Percentiles rank a stretch among this genome's conserved stretches.
These are phyloP conservation scores for Silene latifolia DNA, from an alignment of 148 eudicot species.

Conservation along the genomic window DNA sequence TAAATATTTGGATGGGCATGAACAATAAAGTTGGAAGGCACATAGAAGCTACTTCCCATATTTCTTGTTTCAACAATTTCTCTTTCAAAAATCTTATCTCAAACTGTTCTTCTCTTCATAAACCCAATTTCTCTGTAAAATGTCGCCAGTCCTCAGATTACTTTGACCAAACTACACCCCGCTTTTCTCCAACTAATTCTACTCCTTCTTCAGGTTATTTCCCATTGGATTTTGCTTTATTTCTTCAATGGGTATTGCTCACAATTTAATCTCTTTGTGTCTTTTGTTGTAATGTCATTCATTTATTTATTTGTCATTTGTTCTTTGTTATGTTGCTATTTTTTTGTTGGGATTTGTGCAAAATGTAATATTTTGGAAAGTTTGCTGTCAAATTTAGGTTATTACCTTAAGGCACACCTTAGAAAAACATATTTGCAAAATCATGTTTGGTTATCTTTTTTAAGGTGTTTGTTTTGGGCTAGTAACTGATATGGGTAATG, in stretches of 20 bases:
- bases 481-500: background rate
- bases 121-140: conserved; percentile 28
- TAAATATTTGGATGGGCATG: conserved; percentile 10
- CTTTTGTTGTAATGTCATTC: background rate
- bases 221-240: background rate
- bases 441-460: no score
- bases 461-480: no score
- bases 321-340: background rate
- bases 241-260: background rate
- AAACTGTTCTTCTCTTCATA: conserved; percentile 12
- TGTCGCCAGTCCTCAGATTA: conserved; percentile 42
- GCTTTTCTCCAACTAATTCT: conserved; percentile 24
- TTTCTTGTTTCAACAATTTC: conserved; percentile 4
- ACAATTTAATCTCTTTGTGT: background rate
- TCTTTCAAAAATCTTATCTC: conserved; percentile 4
- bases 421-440: no score
- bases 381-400: no score
- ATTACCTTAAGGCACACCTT: no score
- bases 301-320: background rate
- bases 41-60: background rate
- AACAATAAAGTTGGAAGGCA: background rate
- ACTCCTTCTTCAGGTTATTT: conserved; percentile 17
- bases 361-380: no score
- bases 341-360: background rate
- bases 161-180: conserved; percentile 36